A percentile compares a stretch with the other conserved stretches of the same genome.
Evolutionary conservation across 306 rosid genomes (phyloP).

Genomic region (Citrullus mucosospermus): DNA sequence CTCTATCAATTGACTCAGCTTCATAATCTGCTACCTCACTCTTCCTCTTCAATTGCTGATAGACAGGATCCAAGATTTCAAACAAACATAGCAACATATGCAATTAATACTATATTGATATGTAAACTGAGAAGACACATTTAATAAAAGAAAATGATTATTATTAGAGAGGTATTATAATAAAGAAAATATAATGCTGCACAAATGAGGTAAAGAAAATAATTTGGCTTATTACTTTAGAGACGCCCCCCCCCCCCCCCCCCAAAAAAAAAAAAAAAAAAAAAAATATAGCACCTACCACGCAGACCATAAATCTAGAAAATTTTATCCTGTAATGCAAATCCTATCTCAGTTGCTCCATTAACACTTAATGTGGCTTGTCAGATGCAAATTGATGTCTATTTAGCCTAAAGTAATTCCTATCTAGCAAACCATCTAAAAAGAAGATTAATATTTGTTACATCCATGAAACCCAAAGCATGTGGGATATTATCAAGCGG

Average conservation of each 20-base stretch:
- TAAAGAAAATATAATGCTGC: neutral
- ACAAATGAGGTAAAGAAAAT: neutral
- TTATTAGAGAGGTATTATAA: neutral
- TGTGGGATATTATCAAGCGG: neutral
- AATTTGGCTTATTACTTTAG: neutral
- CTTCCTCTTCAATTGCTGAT: slow-evolving; percentile 70
- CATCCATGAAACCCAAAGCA: neutral
- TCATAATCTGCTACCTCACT: slow-evolving; percentile 41
- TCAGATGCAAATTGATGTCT: neutral
- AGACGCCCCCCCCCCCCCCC: neutral
- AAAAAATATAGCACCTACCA: neutral
- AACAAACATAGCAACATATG: slow-evolving; percentile 10
- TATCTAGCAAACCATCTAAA: neutral
- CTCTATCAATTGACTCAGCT: slow-evolving; percentile 54
- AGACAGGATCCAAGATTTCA: slow-evolving; percentile 12
- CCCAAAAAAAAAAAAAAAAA: neutral
- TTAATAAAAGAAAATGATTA: neutral
- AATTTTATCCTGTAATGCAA: neutral
- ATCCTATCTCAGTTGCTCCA: neutral
- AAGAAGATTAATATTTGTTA: neutral
- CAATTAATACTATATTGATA: neutral
- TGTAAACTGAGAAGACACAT: neutral
- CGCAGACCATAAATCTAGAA: neutral
- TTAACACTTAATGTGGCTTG: neutral
- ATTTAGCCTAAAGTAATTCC: neutral